Evolutionary conservation across 2,329 filamentous ascomycete species (phyloP).

Genomic region (Fusarium vanettenii): DNA sequence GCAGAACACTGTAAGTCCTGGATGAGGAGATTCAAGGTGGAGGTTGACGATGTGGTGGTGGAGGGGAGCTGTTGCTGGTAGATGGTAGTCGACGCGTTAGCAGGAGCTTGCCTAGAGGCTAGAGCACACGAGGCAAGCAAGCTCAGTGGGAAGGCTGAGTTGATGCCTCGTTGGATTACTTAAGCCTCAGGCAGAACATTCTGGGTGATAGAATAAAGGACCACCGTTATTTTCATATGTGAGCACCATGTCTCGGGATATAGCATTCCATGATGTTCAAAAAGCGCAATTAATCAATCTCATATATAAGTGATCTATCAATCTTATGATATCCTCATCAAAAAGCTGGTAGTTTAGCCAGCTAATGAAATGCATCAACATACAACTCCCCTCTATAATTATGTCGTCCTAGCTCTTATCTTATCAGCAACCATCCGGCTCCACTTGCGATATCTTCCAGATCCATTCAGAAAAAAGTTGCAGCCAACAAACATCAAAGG

Average conservation of each 20-base stretch:
- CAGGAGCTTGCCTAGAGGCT: conserved; percentile 60
- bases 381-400: conserved; percentile 19
- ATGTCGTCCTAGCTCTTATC: conserved; percentile 27
- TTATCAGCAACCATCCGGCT: conserved; percentile 33
- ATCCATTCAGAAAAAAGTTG: conserved; percentile 45
- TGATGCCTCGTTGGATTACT: conserved; percentile 43
- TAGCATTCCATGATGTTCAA: neutral
- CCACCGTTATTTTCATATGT: neutral
- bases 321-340: neutral
- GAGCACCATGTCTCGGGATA: neutral
- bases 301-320: neutral
- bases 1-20: conserved; percentile 14
- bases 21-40: conserved; percentile 11
- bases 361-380: neutral
- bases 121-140: conserved; percentile 43
- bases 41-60: conserved; percentile 31
- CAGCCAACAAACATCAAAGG: conserved; percentile 32
- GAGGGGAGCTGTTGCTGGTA: conserved; percentile 41
- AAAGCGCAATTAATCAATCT: neutral
- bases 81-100: conserved; percentile 56
- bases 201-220: neutral
- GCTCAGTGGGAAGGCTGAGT: conserved; percentile 50
- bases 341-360: conserved; percentile 2
- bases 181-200: conserved; percentile 49
- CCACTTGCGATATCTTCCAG: conserved; percentile 38